Base-by-base conservation (phyloP, 345 rosid species). In the Populus tremula region DNA sequence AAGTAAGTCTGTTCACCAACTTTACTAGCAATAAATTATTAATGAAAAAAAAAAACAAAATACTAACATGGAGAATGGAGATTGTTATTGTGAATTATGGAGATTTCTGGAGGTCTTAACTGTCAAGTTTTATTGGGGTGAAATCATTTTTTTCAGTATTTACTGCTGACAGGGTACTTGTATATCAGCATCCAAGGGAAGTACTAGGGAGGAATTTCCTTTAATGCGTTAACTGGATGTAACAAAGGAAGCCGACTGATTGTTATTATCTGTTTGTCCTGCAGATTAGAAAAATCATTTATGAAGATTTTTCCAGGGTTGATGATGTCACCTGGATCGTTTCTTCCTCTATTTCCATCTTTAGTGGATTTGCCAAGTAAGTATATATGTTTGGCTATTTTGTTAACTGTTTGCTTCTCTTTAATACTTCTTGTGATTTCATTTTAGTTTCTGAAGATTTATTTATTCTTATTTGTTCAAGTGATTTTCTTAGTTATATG, bases 271-370 rank as follows among this genome's bases (percentile, higher is more conserved):
- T 47, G 29, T 79, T 76, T 82, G 54, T 31, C 14, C 83, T 84
- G 86, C 89, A 95, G 99, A 82, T 86, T 91, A 81, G 93, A 91
- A 76, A 93, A 87, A 83, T 83, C 89, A 45, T 93, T 96, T 84
- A 80, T 87, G 80, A 87, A 87, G 87, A 77, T 91, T 80, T 91
- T 92, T 83, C 98, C 94, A 1, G 94, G 87, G 76, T 62, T 93
- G 82, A 89, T 93, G 82, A 89, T 91, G 63, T 92, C 99, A 65
- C 86, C 93, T 67, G 98, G 94, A 6, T 96, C 98, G 76, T 93
- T 96, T 87, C 98, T 96, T 80, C 98, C 97, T 36, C 85, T 93
- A 12, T 91, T 93, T 88, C 90, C 96, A 76, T 91, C 98, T 82
- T 77, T 96, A 71, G 59, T 93, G 79, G 98, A 96, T 82, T 87